Conservation (phyloP, 2,329 filamentous ascomycete species). For the Trichoderma brevicompactum region DNA sequence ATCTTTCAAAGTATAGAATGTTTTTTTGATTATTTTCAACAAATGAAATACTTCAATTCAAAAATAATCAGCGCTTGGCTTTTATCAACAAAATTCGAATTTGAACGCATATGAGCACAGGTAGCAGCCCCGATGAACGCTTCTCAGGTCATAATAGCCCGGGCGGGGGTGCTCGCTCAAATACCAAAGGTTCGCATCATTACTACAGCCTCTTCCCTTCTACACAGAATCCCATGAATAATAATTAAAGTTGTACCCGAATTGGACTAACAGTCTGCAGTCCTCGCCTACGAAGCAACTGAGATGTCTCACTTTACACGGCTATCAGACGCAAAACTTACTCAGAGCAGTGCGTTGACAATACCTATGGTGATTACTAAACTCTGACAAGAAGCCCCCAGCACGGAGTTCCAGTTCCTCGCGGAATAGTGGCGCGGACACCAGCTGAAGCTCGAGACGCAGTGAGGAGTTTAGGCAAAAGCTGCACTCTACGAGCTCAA, state of each 20-base stretch:
- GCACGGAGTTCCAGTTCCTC: slow-evolving; percentile 37
- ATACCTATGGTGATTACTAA: no score
- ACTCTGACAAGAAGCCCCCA: slow-evolving; percentile 28
- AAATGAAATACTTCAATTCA: not conserved
- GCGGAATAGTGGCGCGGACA: slow-evolving; percentile 33
- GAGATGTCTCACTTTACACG: slow-evolving; percentile 36
- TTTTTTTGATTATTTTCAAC: not conserved
- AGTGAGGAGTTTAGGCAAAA: slow-evolving; percentile 32
- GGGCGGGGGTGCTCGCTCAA: slow-evolving; percentile 18
- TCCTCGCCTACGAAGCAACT: slow-evolving; percentile 3
- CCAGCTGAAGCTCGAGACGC: slow-evolving; percentile 33
- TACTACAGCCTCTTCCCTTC: not conserved
- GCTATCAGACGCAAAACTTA: slow-evolving; percentile 38
- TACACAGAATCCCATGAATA: not conserved
- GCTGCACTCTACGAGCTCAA: slow-evolving; percentile 39
- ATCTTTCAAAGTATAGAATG: not conserved
- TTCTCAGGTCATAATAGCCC: not conserved
- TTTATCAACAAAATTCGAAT: not conserved
- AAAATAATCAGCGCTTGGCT: not conserved
- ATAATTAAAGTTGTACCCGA: not conserved
- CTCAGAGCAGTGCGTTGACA: slow-evolving; percentile 34
- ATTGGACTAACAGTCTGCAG: slow-evolving; percentile 3
- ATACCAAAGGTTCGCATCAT: slow-evolving; percentile 3
- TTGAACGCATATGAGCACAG: not conserved
- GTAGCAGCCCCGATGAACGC: slow-evolving; percentile 5